phyloP scores from a whole-genome alignment of 83 land plant genomes.

The Thuja plicata region DNA sequence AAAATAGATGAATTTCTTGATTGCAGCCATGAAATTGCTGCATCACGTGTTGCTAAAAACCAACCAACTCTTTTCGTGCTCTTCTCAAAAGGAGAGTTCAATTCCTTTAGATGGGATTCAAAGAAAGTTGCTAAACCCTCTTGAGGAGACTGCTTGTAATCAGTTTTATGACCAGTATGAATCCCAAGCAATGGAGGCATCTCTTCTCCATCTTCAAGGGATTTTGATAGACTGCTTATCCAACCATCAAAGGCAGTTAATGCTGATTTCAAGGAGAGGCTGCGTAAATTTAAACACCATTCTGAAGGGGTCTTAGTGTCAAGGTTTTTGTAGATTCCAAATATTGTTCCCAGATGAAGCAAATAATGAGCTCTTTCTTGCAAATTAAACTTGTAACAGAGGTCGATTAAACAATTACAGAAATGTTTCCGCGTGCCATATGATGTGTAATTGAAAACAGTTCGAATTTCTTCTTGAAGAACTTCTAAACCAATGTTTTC shows the following conservation, averaged over 20 bases:
- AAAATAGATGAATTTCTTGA: conserved; percentile 10
- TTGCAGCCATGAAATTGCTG: conserved; percentile 57
- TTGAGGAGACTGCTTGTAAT: conserved; percentile 23
- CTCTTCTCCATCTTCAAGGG: conserved; percentile 37
- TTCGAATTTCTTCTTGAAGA: conserved; percentile 40
- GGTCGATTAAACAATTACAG: conserved; percentile 82
- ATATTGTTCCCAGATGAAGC: conserved; percentile 43
- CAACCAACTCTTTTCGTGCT: conserved; percentile 61
- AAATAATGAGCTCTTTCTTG: conserved; percentile 65
- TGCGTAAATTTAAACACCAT: conserved; percentile 74
- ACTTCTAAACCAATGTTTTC: conserved; percentile 20
- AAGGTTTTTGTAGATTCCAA: conserved; percentile 69
- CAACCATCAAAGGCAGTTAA: conserved; percentile 76
- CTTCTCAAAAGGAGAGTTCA: conserved; percentile 69
- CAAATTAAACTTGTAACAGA: conserved; percentile 53
- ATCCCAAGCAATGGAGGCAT: conserved; percentile 56
- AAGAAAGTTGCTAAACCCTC: conserved; percentile 53
- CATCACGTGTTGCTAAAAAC: conserved; percentile 55
- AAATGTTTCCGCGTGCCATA: conserved; percentile 62
- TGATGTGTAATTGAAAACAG: conserved; percentile 38
- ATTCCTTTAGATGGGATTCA: conserved; percentile 40
- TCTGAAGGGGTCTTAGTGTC: conserved; percentile 44
- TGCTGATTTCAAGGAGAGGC: conserved; percentile 78
- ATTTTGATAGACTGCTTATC: conserved; percentile 42
- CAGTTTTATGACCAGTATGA: conserved; percentile 70